Evolutionary conservation across 108 stramenopile genomes (phyloP).

Genomic region (Skeletonema marinoi): DNA sequence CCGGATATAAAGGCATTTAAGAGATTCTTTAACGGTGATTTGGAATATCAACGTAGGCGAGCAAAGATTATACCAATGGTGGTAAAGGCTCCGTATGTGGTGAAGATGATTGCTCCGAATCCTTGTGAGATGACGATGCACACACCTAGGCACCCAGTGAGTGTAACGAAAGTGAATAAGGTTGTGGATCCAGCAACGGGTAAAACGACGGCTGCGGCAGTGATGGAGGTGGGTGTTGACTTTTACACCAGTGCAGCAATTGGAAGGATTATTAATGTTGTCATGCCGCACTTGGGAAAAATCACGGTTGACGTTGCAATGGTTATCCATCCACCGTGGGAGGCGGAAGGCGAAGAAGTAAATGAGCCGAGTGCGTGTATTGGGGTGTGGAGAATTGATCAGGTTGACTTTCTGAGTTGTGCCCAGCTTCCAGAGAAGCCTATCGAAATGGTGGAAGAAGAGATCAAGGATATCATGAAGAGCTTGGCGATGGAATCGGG

Average conservation of each 20-base stretch:
- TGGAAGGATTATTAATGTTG: conserved; percentile 47
- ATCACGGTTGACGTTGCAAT: conserved; percentile 59
- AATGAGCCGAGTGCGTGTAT: conserved; percentile 56
- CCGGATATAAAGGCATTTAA: conserved; percentile 59
- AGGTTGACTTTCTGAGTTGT: conserved; percentile 52
- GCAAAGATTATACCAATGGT: conserved; percentile 47
- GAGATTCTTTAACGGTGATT: conserved; percentile 52
- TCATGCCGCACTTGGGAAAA: conserved; percentile 48
- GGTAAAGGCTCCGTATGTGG: conserved; percentile 56
- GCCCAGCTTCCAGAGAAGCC: conserved; percentile 45
- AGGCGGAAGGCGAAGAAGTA: conserved; percentile 7
- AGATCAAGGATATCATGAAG: conserved; percentile 19
- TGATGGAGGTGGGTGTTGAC: conserved; percentile 56
- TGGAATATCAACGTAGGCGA: conserved; percentile 42
- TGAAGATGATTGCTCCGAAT: conserved; percentile 52
- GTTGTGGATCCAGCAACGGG: conserved; percentile 21
- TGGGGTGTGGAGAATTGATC: conserved; percentile 62
- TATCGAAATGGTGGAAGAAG: conserved; percentile 1
- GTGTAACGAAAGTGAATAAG: conserved; percentile 37
- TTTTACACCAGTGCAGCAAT: conserved; percentile 47
- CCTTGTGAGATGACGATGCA: conserved; percentile 40
- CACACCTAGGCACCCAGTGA: conserved; percentile 23
- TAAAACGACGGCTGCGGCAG: conserved; percentile 6
- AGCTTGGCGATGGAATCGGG: not conserved
- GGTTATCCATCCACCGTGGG: conserved; percentile 43